Evolutionary conservation across 495 filamentous ascomycete species (phyloP), one percentile per base, ranked within the genome.

Genomic region (Penicillium pulvis): DNA sequence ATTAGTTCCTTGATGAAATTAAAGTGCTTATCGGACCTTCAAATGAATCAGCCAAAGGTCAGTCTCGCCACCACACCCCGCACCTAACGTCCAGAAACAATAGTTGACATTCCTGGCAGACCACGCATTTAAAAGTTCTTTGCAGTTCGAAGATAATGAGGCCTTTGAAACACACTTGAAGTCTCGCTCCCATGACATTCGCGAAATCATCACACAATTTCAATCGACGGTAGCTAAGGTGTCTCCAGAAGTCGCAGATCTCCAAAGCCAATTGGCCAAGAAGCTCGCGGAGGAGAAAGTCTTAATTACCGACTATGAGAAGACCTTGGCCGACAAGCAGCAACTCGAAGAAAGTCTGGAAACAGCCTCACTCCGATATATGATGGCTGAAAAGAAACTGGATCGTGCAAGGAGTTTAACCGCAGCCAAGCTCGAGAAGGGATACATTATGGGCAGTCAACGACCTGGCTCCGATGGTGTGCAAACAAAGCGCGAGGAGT

Each of bases 371-470:
- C 76, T 93, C 39, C 87, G 94, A 53, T 97, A 95, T 62, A 90
- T 97, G 83, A 87, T 92, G 57, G 94, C 94, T 4, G 94, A 98
- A 67, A 93, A 93, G 75, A 91, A 90, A 70, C 80, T 97, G 16
- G 94, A 98, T 70, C 86, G 94, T 35, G 85, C 87, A 7, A 90
- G 87, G 68, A 97, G 93, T 66, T 74, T 87, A 49, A 90, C 93
- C 46, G 90, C 96, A n/a, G 87, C 90, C 54, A 97, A 96, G 67
- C 75, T 98, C 55, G 95, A 98, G 68, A 90, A 89, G 61, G 91
- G 97, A 72, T 91, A 91, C 19, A 85, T 93, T 57, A 78, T 89
- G 51, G 82, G 82, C 36, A 80, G 82, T 73, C 60, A 81, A 77
- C 64, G 80, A 73, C 69, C 82, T 33, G 72, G 68, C 49, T 64